Evolutionary conservation across 345 rosid genomes (phyloP).

Genomic region (Aegle marmelos): DNA sequence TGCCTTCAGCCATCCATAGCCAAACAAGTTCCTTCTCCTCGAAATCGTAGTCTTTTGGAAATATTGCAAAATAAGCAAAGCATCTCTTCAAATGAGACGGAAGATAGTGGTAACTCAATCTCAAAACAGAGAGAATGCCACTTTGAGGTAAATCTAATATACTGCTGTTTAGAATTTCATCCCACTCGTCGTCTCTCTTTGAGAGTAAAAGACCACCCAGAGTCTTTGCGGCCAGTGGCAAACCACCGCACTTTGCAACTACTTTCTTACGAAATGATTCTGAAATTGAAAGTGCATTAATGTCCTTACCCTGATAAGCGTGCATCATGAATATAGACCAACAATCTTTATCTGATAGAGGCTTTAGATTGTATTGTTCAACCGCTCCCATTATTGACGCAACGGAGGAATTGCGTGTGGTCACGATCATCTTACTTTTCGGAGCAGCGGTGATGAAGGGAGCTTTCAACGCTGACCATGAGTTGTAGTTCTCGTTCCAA

Average conservation of each 20-base stretch:
- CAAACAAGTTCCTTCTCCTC: too few relatives aligned
- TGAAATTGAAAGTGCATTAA: not conserved
- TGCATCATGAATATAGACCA: constrained; percentile 8
- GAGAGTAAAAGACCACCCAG: constrained; percentile 19
- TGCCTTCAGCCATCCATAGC: too few relatives aligned
- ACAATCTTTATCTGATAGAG: constrained; percentile 10
- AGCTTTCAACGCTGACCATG: not conserved
- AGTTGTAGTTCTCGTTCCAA: not conserved
- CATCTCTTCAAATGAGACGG: constrained; percentile 16
- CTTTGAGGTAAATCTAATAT: not conserved
- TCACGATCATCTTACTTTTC: not conserved
- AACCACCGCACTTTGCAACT: constrained; percentile 13
- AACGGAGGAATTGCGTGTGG: not conserved
- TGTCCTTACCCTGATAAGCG: not conserved
- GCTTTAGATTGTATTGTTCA: not conserved
- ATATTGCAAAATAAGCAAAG: constrained; percentile 15
- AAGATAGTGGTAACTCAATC: not conserved
- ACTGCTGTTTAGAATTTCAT: not conserved
- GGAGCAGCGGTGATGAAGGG: not conserved
- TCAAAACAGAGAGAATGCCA: not conserved
- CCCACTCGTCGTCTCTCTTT: not conserved
- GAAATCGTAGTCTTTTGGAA: constrained; percentile 17
- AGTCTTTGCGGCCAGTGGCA: constrained; percentile 21
- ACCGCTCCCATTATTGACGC: not conserved
- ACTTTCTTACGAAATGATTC: not conserved